A percentile compares a stretch with the other conserved stretches of the same genome.
Conservation (phyloP, 805 yeast genomes). For the Dipodascus albidus region DNA sequence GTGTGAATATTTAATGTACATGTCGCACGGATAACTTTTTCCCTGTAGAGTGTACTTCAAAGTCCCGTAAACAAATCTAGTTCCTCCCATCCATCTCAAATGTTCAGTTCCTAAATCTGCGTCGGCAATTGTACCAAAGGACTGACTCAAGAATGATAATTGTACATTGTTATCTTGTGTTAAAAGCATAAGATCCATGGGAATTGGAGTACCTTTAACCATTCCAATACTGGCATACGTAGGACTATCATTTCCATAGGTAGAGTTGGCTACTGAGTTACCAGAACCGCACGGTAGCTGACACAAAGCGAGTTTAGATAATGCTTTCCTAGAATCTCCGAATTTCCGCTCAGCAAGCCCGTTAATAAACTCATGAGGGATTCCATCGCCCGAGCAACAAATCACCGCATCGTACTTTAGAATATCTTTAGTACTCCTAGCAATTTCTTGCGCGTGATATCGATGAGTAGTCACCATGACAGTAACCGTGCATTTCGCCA, state of each 20-base stretch:
- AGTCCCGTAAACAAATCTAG: conserved; percentile 79
- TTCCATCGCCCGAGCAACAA: conserved; percentile 95
- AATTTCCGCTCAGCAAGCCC: conserved; percentile 67
- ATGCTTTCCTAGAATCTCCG: conserved; percentile 50
- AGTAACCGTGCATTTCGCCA: conserved; percentile 48
- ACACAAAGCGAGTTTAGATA: conserved; percentile 54
- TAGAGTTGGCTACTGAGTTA: conserved; percentile 76
- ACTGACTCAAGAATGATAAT: conserved; percentile 74
- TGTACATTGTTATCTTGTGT: conserved; percentile 43
- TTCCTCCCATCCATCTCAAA: conserved; percentile 77
- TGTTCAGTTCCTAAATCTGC: conserved; percentile 89
- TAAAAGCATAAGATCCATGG: conserved; percentile 75
- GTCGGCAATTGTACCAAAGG: conserved; percentile 90
- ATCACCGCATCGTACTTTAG: conserved; percentile 61
- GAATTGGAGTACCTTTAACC: conserved; percentile 54
- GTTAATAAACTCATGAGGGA: conserved; percentile 88
- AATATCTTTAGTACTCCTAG: conserved; percentile 36
- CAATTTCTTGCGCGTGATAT: conserved; percentile 72
- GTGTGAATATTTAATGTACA: conserved; percentile 52
- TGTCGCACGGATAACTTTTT: conserved; percentile 66
- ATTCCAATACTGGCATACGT: conserved; percentile 57
- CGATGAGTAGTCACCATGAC: conserved; percentile 52
- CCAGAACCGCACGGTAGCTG: conserved; percentile 97
- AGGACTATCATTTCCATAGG: conserved; percentile 64
- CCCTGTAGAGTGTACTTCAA: conserved; percentile 43